phyloP scores from a whole-genome alignment of 169 alveolate genomes.

The Plasmodium blacklocki region DNA sequence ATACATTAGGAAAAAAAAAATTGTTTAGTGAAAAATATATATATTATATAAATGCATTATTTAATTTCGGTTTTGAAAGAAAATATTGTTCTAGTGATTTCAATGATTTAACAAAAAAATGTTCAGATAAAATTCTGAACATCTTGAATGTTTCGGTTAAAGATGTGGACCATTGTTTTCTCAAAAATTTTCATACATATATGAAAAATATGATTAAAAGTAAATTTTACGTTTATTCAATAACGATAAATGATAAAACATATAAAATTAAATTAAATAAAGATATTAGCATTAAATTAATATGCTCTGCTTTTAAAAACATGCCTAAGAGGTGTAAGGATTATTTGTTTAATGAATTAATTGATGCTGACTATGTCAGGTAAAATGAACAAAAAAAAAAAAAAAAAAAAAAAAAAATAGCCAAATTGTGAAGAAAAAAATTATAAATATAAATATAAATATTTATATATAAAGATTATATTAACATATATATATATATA shows the following conservation, averaged over 20 bases:
- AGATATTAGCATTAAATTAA: conserved; percentile 31
- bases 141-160: conserved; percentile 28
- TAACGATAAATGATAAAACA: conserved; percentile 32
- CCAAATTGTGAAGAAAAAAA: neutral
- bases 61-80: conserved; percentile 58
- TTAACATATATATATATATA: too few relatives aligned
- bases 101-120: conserved; percentile 60
- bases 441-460: too few relatives aligned
- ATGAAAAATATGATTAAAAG: conserved; percentile 67
- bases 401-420: conserved; percentile 7
- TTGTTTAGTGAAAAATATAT: conserved; percentile 51
- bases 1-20: neutral
- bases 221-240: conserved; percentile 64
- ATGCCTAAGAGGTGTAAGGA: conserved; percentile 46
- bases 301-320: conserved; percentile 59
- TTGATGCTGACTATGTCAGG: neutral
- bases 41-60: conserved; percentile 59
- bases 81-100: conserved; percentile 57
- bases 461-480: too few relatives aligned
- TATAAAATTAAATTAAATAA: conserved; percentile 65
- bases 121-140: conserved; percentile 43
- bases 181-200: conserved; percentile 50
- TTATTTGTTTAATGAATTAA: conserved; percentile 8
- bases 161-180: conserved; percentile 43
- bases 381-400: neutral